A percentile compares a stretch with the other conserved stretches of the same genome.
These are phyloP conservation scores for Pseudonitzschia pungens DNA, from an alignment of 108 stramenopile species.

Conservation along the genomic window DNA sequence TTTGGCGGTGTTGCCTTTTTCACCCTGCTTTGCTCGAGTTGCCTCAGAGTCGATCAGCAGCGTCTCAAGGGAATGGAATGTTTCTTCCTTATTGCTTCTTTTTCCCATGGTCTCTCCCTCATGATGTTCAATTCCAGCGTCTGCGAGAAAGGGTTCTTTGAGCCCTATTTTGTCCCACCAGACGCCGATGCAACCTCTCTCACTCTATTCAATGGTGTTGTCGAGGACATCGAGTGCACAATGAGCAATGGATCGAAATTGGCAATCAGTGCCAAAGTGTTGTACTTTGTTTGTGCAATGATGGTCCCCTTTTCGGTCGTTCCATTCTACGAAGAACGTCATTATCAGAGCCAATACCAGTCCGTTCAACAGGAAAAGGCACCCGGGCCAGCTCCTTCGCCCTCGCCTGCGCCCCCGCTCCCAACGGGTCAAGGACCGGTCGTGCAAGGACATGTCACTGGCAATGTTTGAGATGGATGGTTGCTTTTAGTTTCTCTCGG, in stretches of 20 bases:
- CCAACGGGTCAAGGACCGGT: background rate
- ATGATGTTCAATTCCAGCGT: conserved; percentile 8
- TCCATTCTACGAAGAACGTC: conserved; percentile 1
- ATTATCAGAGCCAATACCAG: background rate
- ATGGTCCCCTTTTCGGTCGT: conserved; percentile 14
- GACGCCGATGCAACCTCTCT: background rate
- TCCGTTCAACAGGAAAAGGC: background rate
- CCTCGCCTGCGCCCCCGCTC: background rate
- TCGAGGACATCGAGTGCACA: background rate
- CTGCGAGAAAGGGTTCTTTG: conserved; percentile 9
- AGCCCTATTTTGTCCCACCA: background rate
- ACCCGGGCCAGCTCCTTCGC: background rate
- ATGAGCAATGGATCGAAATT: background rate
- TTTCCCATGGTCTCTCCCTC: conserved; percentile 5
- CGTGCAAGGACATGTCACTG: background rate
- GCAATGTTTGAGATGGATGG: background rate
- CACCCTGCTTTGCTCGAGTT: background rate
- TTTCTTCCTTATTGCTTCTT: background rate
- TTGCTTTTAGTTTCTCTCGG: background rate
- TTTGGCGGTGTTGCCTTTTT: conserved; percentile 8
- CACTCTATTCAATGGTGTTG: background rate
- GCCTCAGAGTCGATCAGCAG: background rate
- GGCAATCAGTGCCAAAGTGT: conserved; percentile 8
- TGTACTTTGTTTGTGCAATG: background rate
- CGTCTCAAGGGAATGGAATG: conserved; percentile 8